phyloP scores from a whole-genome alignment of 805 yeast genomes.

The Hanseniaspora lindneri region DNA sequence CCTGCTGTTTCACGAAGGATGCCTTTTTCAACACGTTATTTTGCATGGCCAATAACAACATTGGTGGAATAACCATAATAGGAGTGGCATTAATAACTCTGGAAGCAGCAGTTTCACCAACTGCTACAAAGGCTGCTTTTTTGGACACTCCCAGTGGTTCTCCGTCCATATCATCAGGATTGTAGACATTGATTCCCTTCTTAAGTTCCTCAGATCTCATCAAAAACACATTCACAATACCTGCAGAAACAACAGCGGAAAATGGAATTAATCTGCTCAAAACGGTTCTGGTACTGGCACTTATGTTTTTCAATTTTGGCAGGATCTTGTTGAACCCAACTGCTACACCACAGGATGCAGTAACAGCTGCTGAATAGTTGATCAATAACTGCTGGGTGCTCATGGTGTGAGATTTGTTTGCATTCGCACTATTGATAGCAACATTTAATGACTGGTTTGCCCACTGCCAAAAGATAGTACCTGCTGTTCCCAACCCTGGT shows the following conservation, averaged over 20 bases:
- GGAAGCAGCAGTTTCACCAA: conserved; percentile 92
- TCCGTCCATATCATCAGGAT: conserved; percentile 37
- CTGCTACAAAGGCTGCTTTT: conserved; percentile 83
- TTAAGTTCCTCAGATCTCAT: conserved; percentile 93
- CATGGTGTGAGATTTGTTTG: conserved; percentile 88
- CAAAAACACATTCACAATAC: conserved; percentile 86
- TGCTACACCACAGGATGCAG: conserved; percentile 92
- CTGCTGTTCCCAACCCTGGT: conserved; percentile 78
- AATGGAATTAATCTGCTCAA: conserved; percentile 87
- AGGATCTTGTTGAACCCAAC: conserved; percentile 82
- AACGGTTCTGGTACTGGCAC: conserved; percentile 57
- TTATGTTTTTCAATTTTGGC: conserved; percentile 64
- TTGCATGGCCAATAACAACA: conserved; percentile 68
- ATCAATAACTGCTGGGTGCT: conserved; percentile 63
- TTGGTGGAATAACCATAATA: conserved; percentile 91
- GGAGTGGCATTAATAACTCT: conserved; percentile 96
- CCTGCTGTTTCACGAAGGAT: conserved; percentile 50
- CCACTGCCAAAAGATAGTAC: conserved; percentile 94
- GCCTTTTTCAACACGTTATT: conserved; percentile 55
- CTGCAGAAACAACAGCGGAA: conserved; percentile 97
- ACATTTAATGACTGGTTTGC: conserved; percentile 95
- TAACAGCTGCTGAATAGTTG: conserved; percentile 77
- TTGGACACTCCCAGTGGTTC: conserved; percentile 63
- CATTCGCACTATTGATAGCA: conserved; percentile 91
- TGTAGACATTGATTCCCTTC: conserved; percentile 67